Percentiles rank a stretch among this genome's conserved stretches.
These are phyloP conservation scores for Eudorina sp. DNA, from an alignment of 139 green algal species.

Conservation along the genomic window DNA sequence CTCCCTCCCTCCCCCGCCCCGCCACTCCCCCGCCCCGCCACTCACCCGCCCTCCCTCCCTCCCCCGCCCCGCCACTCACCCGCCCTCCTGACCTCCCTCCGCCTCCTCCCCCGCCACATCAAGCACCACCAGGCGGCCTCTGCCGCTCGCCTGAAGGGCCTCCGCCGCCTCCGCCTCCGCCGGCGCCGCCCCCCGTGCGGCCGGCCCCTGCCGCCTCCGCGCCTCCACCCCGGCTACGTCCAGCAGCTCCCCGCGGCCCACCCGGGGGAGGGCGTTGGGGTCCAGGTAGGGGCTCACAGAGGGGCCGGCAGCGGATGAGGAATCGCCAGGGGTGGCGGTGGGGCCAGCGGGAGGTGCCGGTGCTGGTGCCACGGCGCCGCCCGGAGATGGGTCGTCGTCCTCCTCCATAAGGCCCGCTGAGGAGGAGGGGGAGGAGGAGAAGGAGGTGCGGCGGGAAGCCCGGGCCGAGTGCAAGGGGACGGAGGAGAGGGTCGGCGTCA, in stretches of 20 bases:
- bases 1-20: no score
- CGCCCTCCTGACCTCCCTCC: no score
- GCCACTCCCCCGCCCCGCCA: no score
- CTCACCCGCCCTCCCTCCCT: no score
- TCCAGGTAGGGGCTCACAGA: neutral
- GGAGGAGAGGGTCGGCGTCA: neutral
- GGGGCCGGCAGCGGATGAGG: neutral
- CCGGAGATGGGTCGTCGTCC: neutral
- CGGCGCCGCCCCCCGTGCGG: neutral
- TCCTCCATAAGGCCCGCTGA: constrained; percentile 2
- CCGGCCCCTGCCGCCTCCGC: neutral
- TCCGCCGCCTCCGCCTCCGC: neutral
- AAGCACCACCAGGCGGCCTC: no score
- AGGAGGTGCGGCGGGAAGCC: neutral
- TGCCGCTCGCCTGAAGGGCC: no score
- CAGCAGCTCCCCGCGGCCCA: neutral
- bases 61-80: no score
- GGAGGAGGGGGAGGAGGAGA: neutral
- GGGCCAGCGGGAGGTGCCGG: neutral
- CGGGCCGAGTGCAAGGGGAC: neutral
- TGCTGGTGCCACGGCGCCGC: neutral
- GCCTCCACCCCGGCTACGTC: neutral
- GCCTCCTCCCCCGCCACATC: no score
- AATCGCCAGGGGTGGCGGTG: no score
- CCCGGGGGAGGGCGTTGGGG: neutral